Percentiles rank a stretch among this genome's conserved stretches.
Conservation (phyloP, 805 yeast species). For the Saccharomycopsis fibuligera region DNA sequence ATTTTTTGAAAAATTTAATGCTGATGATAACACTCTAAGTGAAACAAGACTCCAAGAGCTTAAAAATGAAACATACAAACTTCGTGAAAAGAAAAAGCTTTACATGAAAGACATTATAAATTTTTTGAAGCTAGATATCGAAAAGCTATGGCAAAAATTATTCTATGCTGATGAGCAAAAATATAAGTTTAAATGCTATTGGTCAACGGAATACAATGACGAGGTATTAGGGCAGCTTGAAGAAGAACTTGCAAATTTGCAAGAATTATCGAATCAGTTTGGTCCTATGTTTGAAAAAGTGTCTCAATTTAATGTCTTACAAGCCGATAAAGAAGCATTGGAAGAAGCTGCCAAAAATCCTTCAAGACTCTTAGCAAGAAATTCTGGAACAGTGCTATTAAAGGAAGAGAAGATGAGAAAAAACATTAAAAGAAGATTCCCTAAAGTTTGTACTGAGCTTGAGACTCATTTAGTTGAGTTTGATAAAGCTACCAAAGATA, state of each 20-base stretch:
- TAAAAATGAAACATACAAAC: slow-evolving; percentile 47
- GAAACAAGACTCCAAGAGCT: slow-evolving; percentile 42
- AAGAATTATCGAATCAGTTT: slow-evolving; percentile 42
- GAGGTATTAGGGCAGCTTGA: slow-evolving; percentile 58
- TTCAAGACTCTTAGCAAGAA: slow-evolving; percentile 65
- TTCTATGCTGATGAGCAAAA: slow-evolving; percentile 51
- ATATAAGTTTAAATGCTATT: slow-evolving; percentile 38
- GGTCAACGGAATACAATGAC: slow-evolving; percentile 48
- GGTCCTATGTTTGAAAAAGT: slow-evolving; percentile 53
- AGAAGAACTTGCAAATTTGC: slow-evolving; percentile 46
- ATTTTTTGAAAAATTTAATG: slow-evolving; percentile 28
- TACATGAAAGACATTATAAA: slow-evolving; percentile 62
- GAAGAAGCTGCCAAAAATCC: slow-evolving; percentile 74
- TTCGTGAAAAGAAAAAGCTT: slow-evolving; percentile 53
- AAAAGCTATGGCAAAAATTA: slow-evolving; percentile 54
- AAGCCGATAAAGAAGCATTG: slow-evolving; percentile 55
- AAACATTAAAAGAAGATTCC: slow-evolving; percentile 59
- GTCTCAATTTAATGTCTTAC: slow-evolving; percentile 46
- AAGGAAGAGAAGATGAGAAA: slow-evolving; percentile 77
- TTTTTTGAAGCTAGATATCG: slow-evolving; percentile 54
- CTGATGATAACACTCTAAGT: slow-evolving; percentile 40
- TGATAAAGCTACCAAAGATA: slow-evolving; percentile 30
- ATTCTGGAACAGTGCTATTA: slow-evolving; percentile 70
- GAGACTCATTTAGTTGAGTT: slow-evolving; percentile 41
- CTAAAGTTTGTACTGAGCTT: slow-evolving; percentile 50